Base-by-base conservation (phyloP, 768 basidiomycete genomes). In the Mycena amicta region DNA sequence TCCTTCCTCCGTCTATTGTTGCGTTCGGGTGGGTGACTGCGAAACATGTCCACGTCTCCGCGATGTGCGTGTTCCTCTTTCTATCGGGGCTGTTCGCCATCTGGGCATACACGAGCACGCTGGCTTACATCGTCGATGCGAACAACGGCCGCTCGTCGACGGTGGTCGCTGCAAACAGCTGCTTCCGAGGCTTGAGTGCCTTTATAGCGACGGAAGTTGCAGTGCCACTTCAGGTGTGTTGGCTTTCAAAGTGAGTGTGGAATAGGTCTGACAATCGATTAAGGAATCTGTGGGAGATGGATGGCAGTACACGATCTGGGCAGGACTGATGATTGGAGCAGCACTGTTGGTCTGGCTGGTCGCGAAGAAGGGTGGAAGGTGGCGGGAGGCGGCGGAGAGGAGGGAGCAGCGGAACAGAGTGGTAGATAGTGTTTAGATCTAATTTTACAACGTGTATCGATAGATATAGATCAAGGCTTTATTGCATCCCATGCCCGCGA, bases 61-160 rank as follows among this genome's bases (percentile, higher is more conserved):
- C 80, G 0, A 77, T 93, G 22, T 87, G 90, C 67, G 78, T 90
- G 5, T 79, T 85, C 68, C 77, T 95, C 13, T 90, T 93, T 72
- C 66, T 86, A 33, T 76, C 81, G 18, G 94, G 93, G 15, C 88
- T 92, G 67, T 83, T 87, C 60, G 79, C 84, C 6, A 86, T 92
- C 55, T 71, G 68, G 58, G 83, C 87, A 49, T 89, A 90, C 67
- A 73, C 85, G 16, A 84, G 85, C 50, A 88, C 89, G 0, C 73
- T 95, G 28, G 89, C 93, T 0, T 95, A 94, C 65, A 78, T 95
- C 30, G 92, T 95, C 16, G 93, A 97, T 65, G 85, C 92, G 4
- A 97, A 95, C 68, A 77, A 79, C 5, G 94, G 93, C 8, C 82
- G 90, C 27, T 90, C 90, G 2, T 85, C 88, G 3, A 84, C 84